Conservation (phyloP, 257 asterid species). For the Solanum ossicruentum region DNA sequence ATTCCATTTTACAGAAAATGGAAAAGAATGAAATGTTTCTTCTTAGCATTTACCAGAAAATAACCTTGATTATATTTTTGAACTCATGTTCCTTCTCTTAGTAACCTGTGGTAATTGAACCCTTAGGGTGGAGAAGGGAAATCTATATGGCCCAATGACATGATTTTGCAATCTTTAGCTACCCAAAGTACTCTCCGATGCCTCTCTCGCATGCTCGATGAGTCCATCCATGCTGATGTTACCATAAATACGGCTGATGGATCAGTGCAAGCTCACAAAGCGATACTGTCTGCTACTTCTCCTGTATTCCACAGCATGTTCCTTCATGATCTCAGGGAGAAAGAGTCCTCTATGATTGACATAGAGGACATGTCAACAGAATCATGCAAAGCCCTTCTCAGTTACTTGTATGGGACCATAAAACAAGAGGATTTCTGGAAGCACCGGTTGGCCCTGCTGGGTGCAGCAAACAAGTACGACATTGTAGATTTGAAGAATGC, state of each 20-base stretch:
- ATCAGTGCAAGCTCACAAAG: slow-evolving; percentile 55
- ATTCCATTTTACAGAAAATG: not conserved
- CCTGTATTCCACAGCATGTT: slow-evolving; percentile 91
- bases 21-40: not conserved
- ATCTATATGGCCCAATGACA: slow-evolving; percentile 63
- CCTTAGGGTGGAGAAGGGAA: slow-evolving; percentile 62
- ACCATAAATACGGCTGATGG: slow-evolving; percentile 78
- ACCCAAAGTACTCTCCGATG: slow-evolving; percentile 54
- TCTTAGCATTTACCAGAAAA: not conserved
- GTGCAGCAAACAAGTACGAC: slow-evolving; percentile 85
- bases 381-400: slow-evolving; percentile 70
- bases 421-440: slow-evolving; percentile 84
- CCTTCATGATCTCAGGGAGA: slow-evolving; percentile 76
- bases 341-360: slow-evolving; percentile 62
- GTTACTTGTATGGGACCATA: slow-evolving; percentile 73
- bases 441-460: slow-evolving; percentile 68
- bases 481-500: slow-evolving; percentile 69
- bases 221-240: slow-evolving; percentile 63
- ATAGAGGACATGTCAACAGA: slow-evolving; percentile 80
- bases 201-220: slow-evolving; percentile 78
- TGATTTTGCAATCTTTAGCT: slow-evolving; percentile 33
- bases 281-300: slow-evolving; percentile 78
- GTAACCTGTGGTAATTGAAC: not conserved
- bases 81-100: not conserved
- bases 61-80: not conserved